Base-by-base conservation (phyloP, 805 yeast genomes). In the Citeromyces matritensis region DNA sequence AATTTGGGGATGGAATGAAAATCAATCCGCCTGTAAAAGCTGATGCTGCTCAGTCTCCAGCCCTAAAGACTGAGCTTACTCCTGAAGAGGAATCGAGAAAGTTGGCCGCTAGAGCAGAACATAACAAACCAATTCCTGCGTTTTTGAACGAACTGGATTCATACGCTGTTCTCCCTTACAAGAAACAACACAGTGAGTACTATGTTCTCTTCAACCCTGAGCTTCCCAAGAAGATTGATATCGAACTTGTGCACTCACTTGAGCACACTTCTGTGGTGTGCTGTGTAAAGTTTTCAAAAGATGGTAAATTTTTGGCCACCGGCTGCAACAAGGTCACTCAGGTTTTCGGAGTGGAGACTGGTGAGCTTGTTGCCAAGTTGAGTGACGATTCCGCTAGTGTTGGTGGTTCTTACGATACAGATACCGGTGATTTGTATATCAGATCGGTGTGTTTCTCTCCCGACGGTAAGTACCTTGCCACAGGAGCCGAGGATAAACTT, bases 301-400 rank as follows among this genome's bases (percentile, higher is more conserved):
- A 84, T 51, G 97, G 97, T 39, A 79, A 81, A 57, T 82, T 71
- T 49, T 64, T 88, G 42, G 98, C 97, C 15, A 88, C 97, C 10
- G 98, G 98, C 30, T 86, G 96, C 62, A 91, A 88, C 60, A 83
- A 85, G 51, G 72, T 93, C 27, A 91, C 97, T 3, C 95, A 86
- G 55, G 95, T 88, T 35, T 88, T 78, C 57, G 80, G 81, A 42
- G 96, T 86, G 31, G 79, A 78, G 45, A 79, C 94, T 13, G 97
- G 98, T 43, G 86, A 81, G 46, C 63, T 84, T 39, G 74, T 84
- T 38, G 93, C 94, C 34, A 72, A 81, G 50, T 66, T 88, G 46
- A 73, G 80, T 41, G 96, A 88, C 54, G 95, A 86, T 46, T 58
- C 69, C 33, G 62, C 67, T 25, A 52, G 44, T 27, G 48, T 44